Conservation (phyloP, 2,329 filamentous ascomycete species). For the Colletotrichum gloeosporioides region DNA sequence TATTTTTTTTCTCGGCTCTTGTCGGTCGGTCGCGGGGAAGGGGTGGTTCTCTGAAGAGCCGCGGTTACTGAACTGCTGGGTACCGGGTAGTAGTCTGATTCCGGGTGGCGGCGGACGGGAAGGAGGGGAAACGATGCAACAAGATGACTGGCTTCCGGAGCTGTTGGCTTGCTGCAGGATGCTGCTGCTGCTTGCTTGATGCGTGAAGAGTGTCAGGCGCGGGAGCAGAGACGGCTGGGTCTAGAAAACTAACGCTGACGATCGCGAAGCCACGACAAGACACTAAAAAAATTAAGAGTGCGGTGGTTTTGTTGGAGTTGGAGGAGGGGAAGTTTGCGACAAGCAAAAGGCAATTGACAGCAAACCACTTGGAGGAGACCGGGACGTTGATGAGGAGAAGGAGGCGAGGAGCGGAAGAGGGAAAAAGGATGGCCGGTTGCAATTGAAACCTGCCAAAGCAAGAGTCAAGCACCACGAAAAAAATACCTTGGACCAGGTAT, state of each 20-base stretch:
- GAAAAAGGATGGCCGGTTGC: constrained; percentile 8
- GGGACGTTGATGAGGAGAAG: not conserved
- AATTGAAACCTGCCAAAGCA: constrained; percentile 9
- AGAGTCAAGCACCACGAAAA: constrained; percentile 5
- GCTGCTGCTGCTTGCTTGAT: not conserved
- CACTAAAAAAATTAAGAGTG: not conserved
- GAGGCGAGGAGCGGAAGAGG: not conserved
- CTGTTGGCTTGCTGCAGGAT: constrained; percentile 12
- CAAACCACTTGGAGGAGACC: not conserved
- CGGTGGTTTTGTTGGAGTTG: not conserved
- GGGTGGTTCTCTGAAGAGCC: not conserved
- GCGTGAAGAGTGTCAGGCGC: not conserved
- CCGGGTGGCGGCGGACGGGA: constrained; percentile 5
- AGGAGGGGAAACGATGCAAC: not conserved
- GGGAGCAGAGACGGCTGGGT: not conserved
- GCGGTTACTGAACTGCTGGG: not conserved
- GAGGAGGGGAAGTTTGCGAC: not conserved
- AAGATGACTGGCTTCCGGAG: constrained; percentile 9
- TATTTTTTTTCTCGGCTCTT: constrained; percentile 5
- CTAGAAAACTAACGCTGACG: constrained; percentile 8
- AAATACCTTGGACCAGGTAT: not conserved
- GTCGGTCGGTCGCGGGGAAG: constrained; percentile 1
- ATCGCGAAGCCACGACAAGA: constrained; percentile 12
- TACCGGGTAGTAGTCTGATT: constrained; percentile 5
- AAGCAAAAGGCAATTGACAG: not conserved